A percentile compares a stretch with the other conserved stretches of the same genome.
Evolutionary conservation across 495 filamentous ascomycete genomes (phyloP).

Genomic region (Xylaria palmicola): DNA sequence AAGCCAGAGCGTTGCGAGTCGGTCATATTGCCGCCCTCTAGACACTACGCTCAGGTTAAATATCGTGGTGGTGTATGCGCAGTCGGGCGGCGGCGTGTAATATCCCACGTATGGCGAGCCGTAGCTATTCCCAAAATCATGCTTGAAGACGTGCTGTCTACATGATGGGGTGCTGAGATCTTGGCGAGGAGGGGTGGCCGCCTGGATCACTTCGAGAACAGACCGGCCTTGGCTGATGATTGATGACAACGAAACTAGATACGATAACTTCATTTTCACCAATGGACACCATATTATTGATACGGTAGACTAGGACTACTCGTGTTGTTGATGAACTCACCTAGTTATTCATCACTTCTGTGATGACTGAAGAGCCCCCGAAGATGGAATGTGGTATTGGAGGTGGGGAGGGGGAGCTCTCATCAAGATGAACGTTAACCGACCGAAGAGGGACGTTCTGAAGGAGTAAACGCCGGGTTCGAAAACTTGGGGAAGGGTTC

Average conservation of each 20-base stretch:
- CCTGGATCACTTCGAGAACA: conserved; percentile 26
- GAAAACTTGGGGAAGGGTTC: too few relatives aligned
- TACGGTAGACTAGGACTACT: background rate
- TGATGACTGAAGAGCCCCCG: background rate
- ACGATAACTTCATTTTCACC: background rate
- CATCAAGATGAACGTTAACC: background rate
- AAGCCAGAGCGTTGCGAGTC: conserved; percentile 77
- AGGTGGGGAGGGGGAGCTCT: conserved; percentile 1
- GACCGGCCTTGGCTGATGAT: background rate
- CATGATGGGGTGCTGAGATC: conserved; percentile 17
- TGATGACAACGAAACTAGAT: background rate
- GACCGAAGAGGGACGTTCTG: background rate
- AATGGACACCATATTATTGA: background rate
- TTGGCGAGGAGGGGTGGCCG: conserved; percentile 21
- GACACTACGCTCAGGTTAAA: conserved; percentile 83
- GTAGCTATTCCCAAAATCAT: conserved; percentile 77
- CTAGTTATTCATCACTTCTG: background rate
- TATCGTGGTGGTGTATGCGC: conserved; percentile 73
- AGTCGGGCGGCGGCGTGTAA: conserved; percentile 66
- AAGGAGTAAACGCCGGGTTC: background rate
- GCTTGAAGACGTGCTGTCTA: conserved; percentile 56
- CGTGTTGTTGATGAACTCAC: background rate
- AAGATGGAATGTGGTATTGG: conserved; percentile 8
- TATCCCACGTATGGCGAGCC: conserved; percentile 77
- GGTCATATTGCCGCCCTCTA: conserved; percentile 73